Evolutionary conservation across 2,329 filamentous ascomycete genomes (phyloP), one percentile per base, ranked within the genome.

Genomic region (Chaetomium strumarium): DNA sequence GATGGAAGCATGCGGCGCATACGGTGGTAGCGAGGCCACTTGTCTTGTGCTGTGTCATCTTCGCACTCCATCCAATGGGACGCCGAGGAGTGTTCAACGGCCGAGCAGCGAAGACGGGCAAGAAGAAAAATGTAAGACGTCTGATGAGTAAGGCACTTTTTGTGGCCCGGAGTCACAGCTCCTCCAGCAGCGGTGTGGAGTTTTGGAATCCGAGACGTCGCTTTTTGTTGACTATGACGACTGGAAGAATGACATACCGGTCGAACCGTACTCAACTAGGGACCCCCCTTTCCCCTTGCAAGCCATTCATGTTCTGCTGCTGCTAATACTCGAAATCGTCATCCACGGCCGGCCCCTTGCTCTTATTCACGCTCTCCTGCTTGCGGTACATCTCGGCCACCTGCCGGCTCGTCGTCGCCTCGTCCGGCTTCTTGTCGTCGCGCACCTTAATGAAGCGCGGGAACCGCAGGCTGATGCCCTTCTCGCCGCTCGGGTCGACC

Each of bases 371-470:
- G 61, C 86, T 88, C 75, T 97, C 92, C 74, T 99, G 93, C 72
- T 88, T 91, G 60, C 85, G 79, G 72, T 97, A 99, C 92, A 99
- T 96, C 70, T 97, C 93, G 0, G 90, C 91, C 46, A 99, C 88
- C 71, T 93, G 88, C 46, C 84, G 77, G 57, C 84, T 89, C 33
- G 79, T 86, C 37, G 90, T 96, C 13, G 93, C 93, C 72, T 92
- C 80, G 57, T 96, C 91, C 0, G 90, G 83, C 73, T 95, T 96
- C 79, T 99, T 99, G 67, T 99, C 93, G 55, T 97, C 92, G 55
- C 93, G 80, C 38, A 89, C 73, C 67, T 90, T 90, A 67, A 99
- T 93, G 69, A 95, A 99, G 11, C 93, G 75, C 10, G 93, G 93
- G 70, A 99, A 99, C 7, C 93, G 78, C 60, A 99, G 73, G 64